phyloP scores from a whole-genome alignment of 495 filamentous ascomycete genomes.

The Aspergillus panamensis region DNA sequence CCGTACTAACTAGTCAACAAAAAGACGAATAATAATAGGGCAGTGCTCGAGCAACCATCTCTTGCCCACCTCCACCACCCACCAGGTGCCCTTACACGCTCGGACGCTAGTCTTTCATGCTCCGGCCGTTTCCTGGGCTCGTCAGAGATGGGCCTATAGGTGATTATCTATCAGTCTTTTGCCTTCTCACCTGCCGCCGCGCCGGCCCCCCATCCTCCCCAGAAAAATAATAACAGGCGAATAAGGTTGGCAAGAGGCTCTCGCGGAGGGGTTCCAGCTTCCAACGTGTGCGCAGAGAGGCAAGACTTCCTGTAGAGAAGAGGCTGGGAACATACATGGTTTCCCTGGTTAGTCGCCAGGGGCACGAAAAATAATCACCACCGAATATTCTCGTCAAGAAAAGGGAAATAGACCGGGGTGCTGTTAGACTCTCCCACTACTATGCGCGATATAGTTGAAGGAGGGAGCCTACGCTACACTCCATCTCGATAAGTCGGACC shows the following conservation, averaged over 20 bases:
- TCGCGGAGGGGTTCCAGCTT: constrained; percentile 1
- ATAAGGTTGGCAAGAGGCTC: constrained; percentile 23
- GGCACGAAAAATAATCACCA: background rate
- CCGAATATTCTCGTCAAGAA: background rate
- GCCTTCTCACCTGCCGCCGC: background rate
- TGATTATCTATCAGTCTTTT: background rate
- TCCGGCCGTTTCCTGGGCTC: constrained; percentile 18
- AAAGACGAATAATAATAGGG: constrained; percentile 15
- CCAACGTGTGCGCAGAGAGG: background rate
- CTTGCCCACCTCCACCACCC: constrained; percentile 11
- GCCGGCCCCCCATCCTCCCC: background rate
- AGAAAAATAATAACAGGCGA: constrained; percentile 11
- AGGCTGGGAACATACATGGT: constrained; percentile 1
- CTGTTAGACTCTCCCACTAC: constrained; percentile 15
- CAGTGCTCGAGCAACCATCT: constrained; percentile 14
- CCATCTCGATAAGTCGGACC: constrained; percentile 10
- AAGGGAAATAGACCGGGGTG: constrained; percentile 5
- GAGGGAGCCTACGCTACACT: constrained; percentile 12
- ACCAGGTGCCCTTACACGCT: constrained; percentile 12
- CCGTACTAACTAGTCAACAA: constrained; percentile 16
- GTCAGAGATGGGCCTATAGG: constrained; percentile 6
- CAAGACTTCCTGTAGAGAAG: constrained; percentile 5
- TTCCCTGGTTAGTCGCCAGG: background rate
- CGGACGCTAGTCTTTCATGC: constrained; percentile 17
- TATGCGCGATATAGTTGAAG: constrained; percentile 18